A percentile compares a stretch with the other conserved stretches of the same genome.
phyloP scores from a whole-genome alignment of 1,284 basidiomycete genomes.

The Cryptococcus deneoformans region DNA sequence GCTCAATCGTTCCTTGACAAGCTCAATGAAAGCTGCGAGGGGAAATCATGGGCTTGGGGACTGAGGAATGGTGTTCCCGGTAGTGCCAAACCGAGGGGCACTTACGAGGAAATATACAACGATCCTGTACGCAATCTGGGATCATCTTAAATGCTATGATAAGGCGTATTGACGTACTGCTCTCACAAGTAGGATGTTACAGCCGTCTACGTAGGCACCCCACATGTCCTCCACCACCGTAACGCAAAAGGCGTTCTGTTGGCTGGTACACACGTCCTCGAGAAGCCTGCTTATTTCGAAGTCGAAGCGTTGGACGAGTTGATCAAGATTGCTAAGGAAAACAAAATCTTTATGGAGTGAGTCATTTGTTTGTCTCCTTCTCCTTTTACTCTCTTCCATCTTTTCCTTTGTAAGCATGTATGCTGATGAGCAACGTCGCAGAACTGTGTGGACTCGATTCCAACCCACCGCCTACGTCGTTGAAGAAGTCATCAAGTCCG shows the following conservation, averaged over 20 bases:
- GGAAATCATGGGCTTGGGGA: background rate
- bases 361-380: slow-evolving; percentile 37
- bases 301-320: slow-evolving; percentile 57
- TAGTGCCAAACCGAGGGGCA: slow-evolving; percentile 6
- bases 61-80: too few relatives aligned
- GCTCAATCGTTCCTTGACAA: slow-evolving; percentile 68
- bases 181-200: too few relatives aligned
- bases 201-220: slow-evolving; percentile 75
- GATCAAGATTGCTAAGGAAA: slow-evolving; percentile 66
- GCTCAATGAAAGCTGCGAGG: slow-evolving; percentile 16
- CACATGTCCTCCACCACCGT: slow-evolving; percentile 77
- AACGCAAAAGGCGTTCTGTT: slow-evolving; percentile 52
- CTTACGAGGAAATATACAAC: slow-evolving; percentile 23
- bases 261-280: slow-evolving; percentile 82
- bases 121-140: slow-evolving; percentile 10
- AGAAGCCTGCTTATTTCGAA: slow-evolving; percentile 62
- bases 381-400: background rate
- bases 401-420: background rate
- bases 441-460: slow-evolving; percentile 22
- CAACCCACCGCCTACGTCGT: slow-evolving; percentile 45
- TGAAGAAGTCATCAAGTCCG: slow-evolving; percentile 40
- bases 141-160: slow-evolving; percentile 57
- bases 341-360: slow-evolving; percentile 84
- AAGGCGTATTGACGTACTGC: too few relatives aligned
- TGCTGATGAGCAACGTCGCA: slow-evolving; percentile 4